Conservation (phyloP, 345 rosid species). For the Hibiscus tridactylites region DNA sequence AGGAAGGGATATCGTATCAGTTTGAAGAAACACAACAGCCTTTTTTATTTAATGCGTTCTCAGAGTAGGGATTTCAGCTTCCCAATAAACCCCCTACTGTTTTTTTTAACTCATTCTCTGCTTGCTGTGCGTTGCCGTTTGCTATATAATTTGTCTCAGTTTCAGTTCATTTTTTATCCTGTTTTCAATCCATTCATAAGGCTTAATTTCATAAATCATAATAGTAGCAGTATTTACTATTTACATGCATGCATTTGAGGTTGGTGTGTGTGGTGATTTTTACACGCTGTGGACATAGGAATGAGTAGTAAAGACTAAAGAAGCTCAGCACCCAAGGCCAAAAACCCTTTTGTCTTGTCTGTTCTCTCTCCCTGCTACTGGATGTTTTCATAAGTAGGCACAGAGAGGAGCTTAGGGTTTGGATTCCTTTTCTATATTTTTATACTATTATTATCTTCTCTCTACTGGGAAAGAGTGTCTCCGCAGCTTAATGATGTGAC, state of each 20-base stretch:
- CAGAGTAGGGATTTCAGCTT: conserved; percentile 78
- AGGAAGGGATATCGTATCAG: not conserved
- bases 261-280: not conserved
- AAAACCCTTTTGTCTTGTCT: not conserved
- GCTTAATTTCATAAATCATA: too few species aligned
- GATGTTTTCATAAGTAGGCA: not conserved
- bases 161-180: not conserved
- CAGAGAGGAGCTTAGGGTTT: not conserved
- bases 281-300: conserved; percentile 2
- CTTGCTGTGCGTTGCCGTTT: not conserved
- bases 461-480: conserved; percentile 26
- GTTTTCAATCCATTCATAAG: too few species aligned
- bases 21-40: conserved; percentile 10
- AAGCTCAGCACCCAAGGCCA: conserved; percentile 16
- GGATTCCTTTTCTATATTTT: not conserved
- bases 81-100: conserved; percentile 39
- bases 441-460: not conserved
- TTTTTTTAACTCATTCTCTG: not conserved
- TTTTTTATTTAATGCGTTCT: conserved; percentile 40
- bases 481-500: conserved; percentile 34
- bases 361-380: not conserved
- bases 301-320: not conserved
- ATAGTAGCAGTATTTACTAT: not conserved
- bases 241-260: not conserved
- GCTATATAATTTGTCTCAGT: too few species aligned